Base-by-base conservation (phyloP, 768 basidiomycete genomes). In the Tulasnella sp. region DNA sequence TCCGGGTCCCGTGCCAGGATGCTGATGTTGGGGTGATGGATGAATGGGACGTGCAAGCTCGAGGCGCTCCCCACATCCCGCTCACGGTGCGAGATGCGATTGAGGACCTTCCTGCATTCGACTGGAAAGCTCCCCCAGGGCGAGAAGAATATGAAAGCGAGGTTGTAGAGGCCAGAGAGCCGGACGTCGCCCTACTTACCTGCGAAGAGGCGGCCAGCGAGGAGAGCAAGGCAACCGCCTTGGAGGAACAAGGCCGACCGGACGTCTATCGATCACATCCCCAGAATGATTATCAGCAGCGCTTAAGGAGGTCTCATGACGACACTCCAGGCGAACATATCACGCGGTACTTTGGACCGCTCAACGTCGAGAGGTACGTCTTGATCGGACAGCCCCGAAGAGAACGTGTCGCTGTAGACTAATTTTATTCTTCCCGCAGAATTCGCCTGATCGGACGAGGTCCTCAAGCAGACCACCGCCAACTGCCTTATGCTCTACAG, bases 21-120 rank as follows among this genome's bases (percentile, higher is more conserved):
- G 31, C 36, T 3, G 62, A 68, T 27, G 62, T 36, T 3, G 62
- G 73, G 36, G 73, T 58, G 75, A 76, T 48, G 56, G 46, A 76
- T 39, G 73, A 74, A n/a, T 74, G 38, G 39, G 39, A 74, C 73
- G 7, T 46, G 3, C 12, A 74, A 5, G 24, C 44, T 46, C 73
- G 12, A 42, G 89, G 86, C 84, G 92, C 93, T 0, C 94, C 94
- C 1, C 83, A 92, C 40, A 86, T 84, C 31, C 84, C 88, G 21
- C 87, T 93, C 4, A 91, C 90, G 0, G 87, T 94, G 3, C 83
- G 88, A 48, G 91, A 92, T 82, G 92, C 93, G 4, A 91, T 93
- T 76, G 85, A 87, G 19, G 93, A 95, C 83, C 82, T 94, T 91
- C 91, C 91, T 40, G 86, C 85, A 1, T 94, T 92, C 85, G 92